Evolutionary conservation across 2,329 filamentous ascomycete species (phyloP), one percentile per base, ranked within the genome.

Genomic region (Pyricularia sp.): DNA sequence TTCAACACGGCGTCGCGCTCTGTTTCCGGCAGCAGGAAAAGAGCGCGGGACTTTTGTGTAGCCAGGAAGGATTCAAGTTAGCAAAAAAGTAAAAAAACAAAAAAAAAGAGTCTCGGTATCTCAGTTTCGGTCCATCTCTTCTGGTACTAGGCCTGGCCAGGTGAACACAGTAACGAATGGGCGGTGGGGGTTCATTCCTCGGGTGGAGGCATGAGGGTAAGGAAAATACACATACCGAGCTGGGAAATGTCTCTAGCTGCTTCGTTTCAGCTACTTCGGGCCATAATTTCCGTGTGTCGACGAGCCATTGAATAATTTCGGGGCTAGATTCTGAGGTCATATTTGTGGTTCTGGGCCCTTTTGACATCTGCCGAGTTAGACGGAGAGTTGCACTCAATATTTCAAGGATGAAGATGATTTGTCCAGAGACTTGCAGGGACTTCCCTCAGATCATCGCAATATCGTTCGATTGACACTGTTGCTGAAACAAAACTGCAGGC

Each of bases 251-350:
- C 67, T 76, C 73, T 40, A 83, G 78, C 31, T 85, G 74, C 40
- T 73, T 74, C 13, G 83, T 84, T 70, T 79, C 74, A 61, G 70
- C 72, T 26, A 78, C 82, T 65, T 74, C 74, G n/a, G 82, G 79
- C 82, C 83, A 88, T 63, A 87, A 76, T 3, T 73, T 68, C 49
- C 84, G 78, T 3, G 85, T 88, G 73, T 88, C 85, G 49, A 88
- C 74, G 65, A 86, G 75, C 82, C 85, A 88, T 74, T 86, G 83
- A 66, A 85, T 76, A 63, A 86, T 75, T 61, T 75, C 71, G 53
- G 53, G 63, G 16, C 6, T 40, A 22, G 62, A 31, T n/a, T 19
- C 13, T 12, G 62, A 7, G 8, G 13, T 24, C 62, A 63, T 63
- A 6, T 13, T 53, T 59, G 55, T 28, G 24, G 28, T 59, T 28